These are phyloP conservation scores for Debaryomyces fabryi DNA, from an alignment of 1,139 yeast species.

Conservation along the genomic window DNA sequence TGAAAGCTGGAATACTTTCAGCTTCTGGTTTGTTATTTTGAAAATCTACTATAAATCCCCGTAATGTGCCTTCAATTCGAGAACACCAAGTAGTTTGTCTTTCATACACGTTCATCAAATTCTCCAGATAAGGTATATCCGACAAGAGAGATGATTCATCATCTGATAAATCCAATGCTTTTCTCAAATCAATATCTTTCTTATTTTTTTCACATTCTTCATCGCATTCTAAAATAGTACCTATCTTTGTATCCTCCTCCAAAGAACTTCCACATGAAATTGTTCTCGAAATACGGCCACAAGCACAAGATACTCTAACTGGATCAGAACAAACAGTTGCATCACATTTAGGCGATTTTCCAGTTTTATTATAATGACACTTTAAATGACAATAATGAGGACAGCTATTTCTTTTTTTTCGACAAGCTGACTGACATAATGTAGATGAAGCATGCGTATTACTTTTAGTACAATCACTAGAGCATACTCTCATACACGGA, in stretches of 20 bases:
- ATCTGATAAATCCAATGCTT: conserved; percentile 55
- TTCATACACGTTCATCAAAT: conserved; percentile 43
- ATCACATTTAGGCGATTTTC: conserved; percentile 42
- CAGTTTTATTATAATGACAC: conserved; percentile 63
- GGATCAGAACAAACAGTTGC: conserved; percentile 46
- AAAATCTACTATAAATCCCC: conserved; percentile 47
- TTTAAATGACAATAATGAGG: conserved; percentile 63
- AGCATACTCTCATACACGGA: conserved; percentile 64
- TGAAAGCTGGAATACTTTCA: conserved; percentile 11
- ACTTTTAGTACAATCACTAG: conserved; percentile 35
- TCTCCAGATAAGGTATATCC: conserved; percentile 44
- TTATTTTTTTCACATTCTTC: conserved; percentile 66
- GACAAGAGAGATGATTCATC: conserved; percentile 16
- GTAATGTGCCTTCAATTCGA: conserved; percentile 57
- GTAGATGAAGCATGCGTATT: conserved; percentile 35
- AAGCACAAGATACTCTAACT: conserved; percentile 58
- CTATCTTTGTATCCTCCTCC: conserved; percentile 29
- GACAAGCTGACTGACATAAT: conserved; percentile 60
- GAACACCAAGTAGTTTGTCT: conserved; percentile 67
- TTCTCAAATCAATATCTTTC: conserved; percentile 63
- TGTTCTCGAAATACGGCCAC: conserved; percentile 56
- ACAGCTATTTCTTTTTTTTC: conserved; percentile 52
- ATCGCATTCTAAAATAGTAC: conserved; percentile 56
- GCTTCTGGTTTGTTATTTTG: conserved; percentile 20
- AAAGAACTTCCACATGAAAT: conserved; percentile 59